These are phyloP conservation scores for Durio zibethinus DNA, from an alignment of 345 rosid genomes.

Conservation along the genomic window DNA sequence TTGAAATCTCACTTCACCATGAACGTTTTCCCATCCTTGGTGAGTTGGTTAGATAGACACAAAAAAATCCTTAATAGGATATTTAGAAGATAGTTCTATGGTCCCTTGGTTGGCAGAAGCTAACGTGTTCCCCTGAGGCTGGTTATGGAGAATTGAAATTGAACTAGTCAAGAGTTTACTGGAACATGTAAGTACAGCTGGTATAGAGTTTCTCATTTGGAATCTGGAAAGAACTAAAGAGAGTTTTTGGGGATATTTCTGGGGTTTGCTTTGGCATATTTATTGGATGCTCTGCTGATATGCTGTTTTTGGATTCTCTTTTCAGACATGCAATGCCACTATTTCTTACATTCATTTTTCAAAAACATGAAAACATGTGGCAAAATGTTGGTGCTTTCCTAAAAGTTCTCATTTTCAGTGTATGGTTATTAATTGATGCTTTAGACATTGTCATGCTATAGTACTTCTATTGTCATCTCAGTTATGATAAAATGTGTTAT, in stretches of 20 bases:
- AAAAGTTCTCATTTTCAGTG: neutral
- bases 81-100: neutral
- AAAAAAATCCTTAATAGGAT: neutral
- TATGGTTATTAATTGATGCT: slow-evolving; percentile 2
- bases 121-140: neutral
- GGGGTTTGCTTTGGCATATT: neutral
- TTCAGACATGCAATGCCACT: neutral
- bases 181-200: neutral
- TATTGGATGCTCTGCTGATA: neutral
- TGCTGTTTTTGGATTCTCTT: neutral
- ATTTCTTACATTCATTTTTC: neutral
- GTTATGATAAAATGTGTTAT: neutral
- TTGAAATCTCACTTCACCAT: neutral
- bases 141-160: neutral
- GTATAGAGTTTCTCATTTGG: neutral
- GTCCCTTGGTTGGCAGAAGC: neutral
- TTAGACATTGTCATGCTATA: neutral
- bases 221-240: neutral
- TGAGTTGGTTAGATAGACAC: neutral
- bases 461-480: neutral
- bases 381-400: neutral
- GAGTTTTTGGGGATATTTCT: neutral
- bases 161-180: neutral
- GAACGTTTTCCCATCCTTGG: neutral
- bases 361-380: neutral